Evolutionary conservation across 2,329 filamentous ascomycete species (phyloP), one percentile per base, ranked within the genome.

Genomic region (Podosphaera fusca): DNA sequence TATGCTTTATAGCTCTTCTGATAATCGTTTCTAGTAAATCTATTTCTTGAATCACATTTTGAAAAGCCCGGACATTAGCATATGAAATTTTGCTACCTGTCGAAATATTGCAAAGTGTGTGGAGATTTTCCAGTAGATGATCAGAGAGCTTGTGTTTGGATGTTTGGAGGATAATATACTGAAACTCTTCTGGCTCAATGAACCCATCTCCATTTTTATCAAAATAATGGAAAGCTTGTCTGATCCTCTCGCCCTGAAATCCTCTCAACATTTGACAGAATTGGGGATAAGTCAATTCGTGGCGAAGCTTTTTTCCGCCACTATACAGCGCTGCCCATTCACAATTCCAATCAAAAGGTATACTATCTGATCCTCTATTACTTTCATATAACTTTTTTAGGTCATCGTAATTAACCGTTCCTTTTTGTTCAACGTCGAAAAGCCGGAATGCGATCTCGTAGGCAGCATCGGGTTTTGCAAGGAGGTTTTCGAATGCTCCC

Each of bases 391-490:
- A 74, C 59, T 80, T 77, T 67, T 87, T 81, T 72, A 98, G 89
- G 65, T 88, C 81, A 45, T 94, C 85, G 67, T 90, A 95, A 69
- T 89, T 90, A 66, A 98, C 87, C 54, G 78, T 78, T 60, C 92
- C 92, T 29, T 81, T 85, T 60, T 85, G 80, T 55, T 90, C 82
- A 64, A 87, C 77, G 67, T 96, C 90, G 71, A 98, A 98, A 57
- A 98, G 78, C 65, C 92, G 86, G 73, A 96, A 98, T 14, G 92
- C 90, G 65, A 98, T 95, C 71, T 96, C 89, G 72, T 98, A 98
- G 73, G 98, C 92, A 69, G 92, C 92, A 67, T 96, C 92, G 60
- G 92, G 85, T 72, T 95, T 96, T 63, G 78, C 77, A 59, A 98
- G 81, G 61, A 98, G 79, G 73, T 94, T 94, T 73, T 95, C 87